Conservation (phyloP, 805 yeast genomes). For the Kuraishia ogatae region DNA sequence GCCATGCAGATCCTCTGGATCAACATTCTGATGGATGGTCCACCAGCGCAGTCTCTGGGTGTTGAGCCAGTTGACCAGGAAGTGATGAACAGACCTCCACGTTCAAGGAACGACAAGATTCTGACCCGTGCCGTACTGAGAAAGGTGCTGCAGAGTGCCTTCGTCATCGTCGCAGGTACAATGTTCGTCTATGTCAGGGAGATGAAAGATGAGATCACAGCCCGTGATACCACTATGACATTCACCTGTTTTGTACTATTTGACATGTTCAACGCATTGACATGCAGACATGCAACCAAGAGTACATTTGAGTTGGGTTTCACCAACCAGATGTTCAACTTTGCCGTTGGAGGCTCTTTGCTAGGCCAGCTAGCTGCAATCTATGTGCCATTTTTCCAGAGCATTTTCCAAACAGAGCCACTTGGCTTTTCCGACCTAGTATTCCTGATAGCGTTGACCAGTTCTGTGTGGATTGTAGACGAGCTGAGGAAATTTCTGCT, state of each 20-base stretch:
- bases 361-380: constrained; percentile 90
- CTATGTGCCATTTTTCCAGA: constrained; percentile 87
- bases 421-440: constrained; percentile 61
- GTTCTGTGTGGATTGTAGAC: constrained; percentile 80
- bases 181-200: constrained; percentile 78
- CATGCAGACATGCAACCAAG: constrained; percentile 84
- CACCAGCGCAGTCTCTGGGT: constrained; percentile 96
- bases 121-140: constrained; percentile 60
- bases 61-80: constrained; percentile 96
- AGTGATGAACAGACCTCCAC: constrained; percentile 95
- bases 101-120: constrained; percentile 79
- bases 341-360: constrained; percentile 83
- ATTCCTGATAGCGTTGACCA: constrained; percentile 53
- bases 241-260: constrained; percentile 93
- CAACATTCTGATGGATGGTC: constrained; percentile 97
- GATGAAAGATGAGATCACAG: constrained; percentile 80
- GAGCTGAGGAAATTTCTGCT: constrained; percentile 57
- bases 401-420: constrained; percentile 92
- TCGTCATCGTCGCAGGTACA: constrained; percentile 76
- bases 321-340: constrained; percentile 82
- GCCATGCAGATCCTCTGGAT: constrained; percentile 99
- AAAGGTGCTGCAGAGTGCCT: constrained; percentile 71
- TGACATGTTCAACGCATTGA: constrained; percentile 94
- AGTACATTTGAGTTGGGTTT: constrained; percentile 79
- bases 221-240: constrained; percentile 98